phyloP scores from a whole-genome alignment of 2,329 filamentous ascomycete species.

The Xylaria sp. region DNA sequence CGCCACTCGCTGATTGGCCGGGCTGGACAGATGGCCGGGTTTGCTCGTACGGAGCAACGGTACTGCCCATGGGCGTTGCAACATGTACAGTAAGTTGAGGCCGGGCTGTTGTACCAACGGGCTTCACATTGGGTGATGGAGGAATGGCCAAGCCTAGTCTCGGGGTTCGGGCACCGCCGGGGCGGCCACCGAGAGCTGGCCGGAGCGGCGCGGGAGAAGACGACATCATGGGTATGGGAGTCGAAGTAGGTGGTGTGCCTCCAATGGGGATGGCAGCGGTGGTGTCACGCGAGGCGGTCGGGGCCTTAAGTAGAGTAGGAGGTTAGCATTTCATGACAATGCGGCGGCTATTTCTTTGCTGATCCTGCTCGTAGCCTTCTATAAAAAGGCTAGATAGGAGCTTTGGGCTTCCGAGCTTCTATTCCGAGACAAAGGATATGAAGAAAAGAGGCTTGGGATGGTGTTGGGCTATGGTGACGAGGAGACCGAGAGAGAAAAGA shows the following conservation, averaged over 20 bases:
- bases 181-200: conserved; percentile 78
- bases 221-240: conserved; percentile 69
- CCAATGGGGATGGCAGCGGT: conserved; percentile 41
- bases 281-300: conserved; percentile 43
- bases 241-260: conserved; percentile 46
- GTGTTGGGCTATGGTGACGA: background rate
- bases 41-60: conserved; percentile 76
- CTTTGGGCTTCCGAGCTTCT: background rate
- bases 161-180: conserved; percentile 73
- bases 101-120: conserved; percentile 71
- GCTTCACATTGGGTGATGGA: conserved; percentile 83
- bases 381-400: background rate
- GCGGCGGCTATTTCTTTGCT: conserved; percentile 23
- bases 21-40: conserved; percentile 63
- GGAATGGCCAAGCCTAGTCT: conserved; percentile 91
- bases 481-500: background rate
- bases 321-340: conserved; percentile 47
- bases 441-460: conserved; percentile 8
- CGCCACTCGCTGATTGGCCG: conserved; percentile 76
- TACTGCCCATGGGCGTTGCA: conserved; percentile 88
- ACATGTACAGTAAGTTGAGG: conserved; percentile 82
- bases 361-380: background rate
- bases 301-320: conserved; percentile 42
- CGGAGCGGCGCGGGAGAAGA: conserved; percentile 83
- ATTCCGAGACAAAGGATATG: conserved; percentile 4